phyloP scores from a whole-genome alignment of 2,329 filamentous ascomycete genomes.

The Colletotrichum eremochloae region DNA sequence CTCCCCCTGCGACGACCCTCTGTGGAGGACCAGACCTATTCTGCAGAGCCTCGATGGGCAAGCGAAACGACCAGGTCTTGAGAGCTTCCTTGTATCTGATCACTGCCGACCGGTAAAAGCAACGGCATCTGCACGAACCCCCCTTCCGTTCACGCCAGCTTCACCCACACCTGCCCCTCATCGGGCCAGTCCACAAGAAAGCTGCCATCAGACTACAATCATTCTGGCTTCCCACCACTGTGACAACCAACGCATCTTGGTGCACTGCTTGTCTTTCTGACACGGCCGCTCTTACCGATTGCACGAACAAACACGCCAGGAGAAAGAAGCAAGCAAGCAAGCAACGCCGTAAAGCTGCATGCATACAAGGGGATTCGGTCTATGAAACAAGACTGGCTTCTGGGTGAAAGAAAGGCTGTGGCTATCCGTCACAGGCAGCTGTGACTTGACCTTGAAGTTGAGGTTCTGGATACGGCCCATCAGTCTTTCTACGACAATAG shows the following conservation, averaged over 20 bases:
- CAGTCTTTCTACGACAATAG: neutral
- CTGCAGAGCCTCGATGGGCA: constrained; percentile 26
- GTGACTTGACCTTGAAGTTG: neutral
- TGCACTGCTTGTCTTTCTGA: constrained; percentile 13
- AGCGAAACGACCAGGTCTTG: constrained; percentile 15
- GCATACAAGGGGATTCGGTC: neutral
- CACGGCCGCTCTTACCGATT: neutral
- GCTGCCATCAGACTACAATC: constrained; percentile 12
- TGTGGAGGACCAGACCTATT: constrained; percentile 6
- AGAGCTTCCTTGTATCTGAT: constrained; percentile 20
- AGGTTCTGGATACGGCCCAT: neutral
- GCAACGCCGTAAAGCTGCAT: constrained; percentile 24
- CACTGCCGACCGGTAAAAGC: constrained; percentile 30
- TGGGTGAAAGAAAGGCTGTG: constrained; percentile 5
- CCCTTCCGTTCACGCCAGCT: constrained; percentile 5
- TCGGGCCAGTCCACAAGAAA: constrained; percentile 19
- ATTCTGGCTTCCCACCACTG: neutral
- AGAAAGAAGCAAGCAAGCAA: constrained; percentile 30
- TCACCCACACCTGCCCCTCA: constrained; percentile 11
- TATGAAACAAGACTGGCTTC: neutral
- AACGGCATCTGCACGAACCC: constrained; percentile 24
- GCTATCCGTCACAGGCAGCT: constrained; percentile 3
- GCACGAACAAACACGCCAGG: neutral
- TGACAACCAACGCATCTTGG: constrained; percentile 7
- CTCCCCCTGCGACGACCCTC: constrained; percentile 2